Base-by-base conservation (phyloP, 2,329 filamentous ascomycete genomes). In the Trichoderma polysporum region DNA sequence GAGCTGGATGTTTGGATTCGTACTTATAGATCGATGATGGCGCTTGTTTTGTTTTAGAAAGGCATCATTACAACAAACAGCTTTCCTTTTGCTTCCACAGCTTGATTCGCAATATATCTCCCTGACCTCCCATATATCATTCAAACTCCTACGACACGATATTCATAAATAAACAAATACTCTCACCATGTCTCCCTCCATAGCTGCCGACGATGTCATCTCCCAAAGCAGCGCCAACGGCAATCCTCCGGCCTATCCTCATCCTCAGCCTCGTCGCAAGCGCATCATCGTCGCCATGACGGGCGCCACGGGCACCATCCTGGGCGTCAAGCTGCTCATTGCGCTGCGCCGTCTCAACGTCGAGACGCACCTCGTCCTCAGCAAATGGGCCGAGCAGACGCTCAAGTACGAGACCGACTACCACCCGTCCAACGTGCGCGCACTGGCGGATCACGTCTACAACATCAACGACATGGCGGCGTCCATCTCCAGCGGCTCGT, bases 381-480 rank as follows among this genome's bases (percentile, higher is more conserved):
- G 63, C 63, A 71, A 71, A 39, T 71, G 70, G 70, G 69, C 70
- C 33, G 58, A 66, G 1, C 66, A 70, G 17, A 71, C 70, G 4
- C 69, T 72, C 25, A 70, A 72, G 41, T 69, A 69, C 58, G 70
- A 71, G 31, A 69, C 68, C 27, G 69, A 71, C 29, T 70, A 71
- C 27, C 67, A 66, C 7, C 60, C 66, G 29, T 57, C 66, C 17
- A 53, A 60, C 6, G 47, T 71, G 4, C 67, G 64, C 5, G 66
- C 64, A 9, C 67, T 71, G 2, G 69, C 70, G 10, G 67, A 71
- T 27, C 60, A 65, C 52, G 27, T 61, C n/a, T 71, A 71, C 49
- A 70, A 63, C 60, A 61, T 66, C n/a, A 63, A 67, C 27, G 69
- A 71, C 35, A 65, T 71, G 19, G 67, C 66, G 1, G 70, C 69